phyloP scores from a whole-genome alignment of 495 filamentous ascomycete genomes.

The Neurospora africana region DNA sequence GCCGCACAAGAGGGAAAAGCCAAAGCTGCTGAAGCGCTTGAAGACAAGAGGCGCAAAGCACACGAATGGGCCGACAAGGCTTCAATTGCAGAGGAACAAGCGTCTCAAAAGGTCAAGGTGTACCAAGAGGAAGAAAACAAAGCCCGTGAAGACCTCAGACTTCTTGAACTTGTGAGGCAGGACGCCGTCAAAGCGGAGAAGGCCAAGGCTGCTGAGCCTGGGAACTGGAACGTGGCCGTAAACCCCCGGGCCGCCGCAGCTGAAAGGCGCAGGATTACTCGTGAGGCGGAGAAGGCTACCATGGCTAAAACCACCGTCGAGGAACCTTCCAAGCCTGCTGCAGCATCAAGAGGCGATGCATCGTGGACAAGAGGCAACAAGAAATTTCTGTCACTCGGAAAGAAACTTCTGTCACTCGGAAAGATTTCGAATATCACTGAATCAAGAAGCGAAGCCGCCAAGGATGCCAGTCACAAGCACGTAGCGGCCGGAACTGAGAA shows the following conservation, averaged over 20 bases:
- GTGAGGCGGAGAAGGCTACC: not conserved
- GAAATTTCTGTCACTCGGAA: too few relatives aligned
- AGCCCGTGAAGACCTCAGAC: not conserved
- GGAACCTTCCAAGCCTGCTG: not conserved
- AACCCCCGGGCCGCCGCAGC: not conserved
- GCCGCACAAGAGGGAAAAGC: not conserved
- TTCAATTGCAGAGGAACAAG: not conserved
- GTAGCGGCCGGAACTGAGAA: not conserved
- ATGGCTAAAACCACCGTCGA: not conserved
- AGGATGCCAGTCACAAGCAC: not conserved
- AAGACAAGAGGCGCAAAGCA: not conserved
- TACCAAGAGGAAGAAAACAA: not conserved
- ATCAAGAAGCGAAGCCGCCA: not conserved
- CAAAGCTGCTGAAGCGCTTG: not conserved
- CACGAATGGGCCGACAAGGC: not conserved
- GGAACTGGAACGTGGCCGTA: not conserved
- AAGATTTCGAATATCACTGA: not conserved
- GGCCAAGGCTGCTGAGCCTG: not conserved
- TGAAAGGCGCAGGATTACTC: not conserved
- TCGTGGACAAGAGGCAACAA: too few relatives aligned
- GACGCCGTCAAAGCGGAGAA: not conserved
- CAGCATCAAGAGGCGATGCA: not conserved
- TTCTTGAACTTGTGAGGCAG: not conserved
- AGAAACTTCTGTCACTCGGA: not conserved
- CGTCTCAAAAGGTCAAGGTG: not conserved